phyloP scores from a whole-genome alignment of 306 rosid genomes.

The Fagus crenata region DNA sequence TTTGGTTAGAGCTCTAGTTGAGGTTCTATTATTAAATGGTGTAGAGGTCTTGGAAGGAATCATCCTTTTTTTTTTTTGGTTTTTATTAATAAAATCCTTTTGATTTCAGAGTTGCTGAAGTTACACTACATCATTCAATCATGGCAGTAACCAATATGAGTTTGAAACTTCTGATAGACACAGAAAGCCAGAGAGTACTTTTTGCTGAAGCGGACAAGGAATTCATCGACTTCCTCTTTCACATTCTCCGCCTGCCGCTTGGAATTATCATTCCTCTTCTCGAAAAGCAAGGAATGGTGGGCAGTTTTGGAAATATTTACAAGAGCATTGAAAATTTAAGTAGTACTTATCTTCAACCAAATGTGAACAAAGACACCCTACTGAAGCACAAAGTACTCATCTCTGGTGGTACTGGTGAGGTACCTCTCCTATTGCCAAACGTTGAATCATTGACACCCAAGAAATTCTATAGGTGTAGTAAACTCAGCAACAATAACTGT shows the following conservation, averaged over 20 bases:
- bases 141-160: background rate
- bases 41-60: too few species aligned
- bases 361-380: background rate
- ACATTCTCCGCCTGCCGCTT: constrained; percentile 3
- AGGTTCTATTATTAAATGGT: too few species aligned
- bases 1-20: too few species aligned
- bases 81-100: too few species aligned
- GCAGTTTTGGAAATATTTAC: constrained; percentile 10
- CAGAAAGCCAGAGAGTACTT: background rate
- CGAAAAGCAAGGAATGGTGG: background rate
- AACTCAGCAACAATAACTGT: too few species aligned
- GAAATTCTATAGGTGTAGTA: background rate
- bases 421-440: background rate
- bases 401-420: too few species aligned
- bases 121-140: too few species aligned
- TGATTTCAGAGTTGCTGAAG: too few species aligned
- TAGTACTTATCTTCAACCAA: constrained; percentile 1
- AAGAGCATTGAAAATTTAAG: constrained; percentile 15
- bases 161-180: too few species aligned
- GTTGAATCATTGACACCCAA: background rate
- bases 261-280: constrained; percentile 14
- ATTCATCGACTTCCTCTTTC: constrained; percentile 26
- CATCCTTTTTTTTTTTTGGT: too few species aligned
- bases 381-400: background rate
- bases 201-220: background rate